Base-by-base conservation (phyloP, 1,139 yeast species). In the Zygoascus meyerae region DNA sequence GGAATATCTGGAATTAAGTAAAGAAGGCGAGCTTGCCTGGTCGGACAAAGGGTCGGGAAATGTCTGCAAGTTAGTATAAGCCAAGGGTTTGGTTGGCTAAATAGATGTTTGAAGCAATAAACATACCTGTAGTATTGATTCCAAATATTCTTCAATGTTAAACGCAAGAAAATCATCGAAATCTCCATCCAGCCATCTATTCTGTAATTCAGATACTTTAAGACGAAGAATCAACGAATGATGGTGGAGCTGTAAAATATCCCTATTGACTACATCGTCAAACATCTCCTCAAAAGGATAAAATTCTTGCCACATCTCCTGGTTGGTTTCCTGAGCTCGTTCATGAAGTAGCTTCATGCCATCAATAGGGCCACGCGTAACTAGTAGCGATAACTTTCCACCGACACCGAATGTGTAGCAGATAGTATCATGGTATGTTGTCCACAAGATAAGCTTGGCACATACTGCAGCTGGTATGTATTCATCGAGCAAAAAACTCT, bases 391-490 rank as follows among this genome's bases (percentile, higher is more conserved):
- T 9, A 40, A 14, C 4, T 11, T 26, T 11, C 43, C 43, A 18
- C 43, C 43, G 3, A 40, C 17, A 7, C 43, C 43, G 30, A 40
- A 40, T 4, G 34, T 32, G 11, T 12, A 30, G n/a, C 36, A 35
- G 7, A 30, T 18, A 16, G 29, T n/a, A 14, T 40, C 43, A n/a
- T 30, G 18, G 32, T 40, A 40, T 8, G 36, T 21, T 11, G 12
- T 40, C 43, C 35, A 40, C 29, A 40, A 18, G 14, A 40, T 16
- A n/a, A 31, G 36, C 12, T 15, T 12, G 5, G 18, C 16, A 7
- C 30, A n/a, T 5, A 40, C 36, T 2, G 35, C 28, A 6, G 36
- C 43, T 11, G 43, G 29, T 26, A 40, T 14, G 21, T 30, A 11
- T 14, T 40, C 43, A 15, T 21, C 43, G 4, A 15, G 34, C 11